Base-by-base conservation (phyloP, 2,329 filamentous ascomycete species). In the Pseudogymnoascus sp. region DNA sequence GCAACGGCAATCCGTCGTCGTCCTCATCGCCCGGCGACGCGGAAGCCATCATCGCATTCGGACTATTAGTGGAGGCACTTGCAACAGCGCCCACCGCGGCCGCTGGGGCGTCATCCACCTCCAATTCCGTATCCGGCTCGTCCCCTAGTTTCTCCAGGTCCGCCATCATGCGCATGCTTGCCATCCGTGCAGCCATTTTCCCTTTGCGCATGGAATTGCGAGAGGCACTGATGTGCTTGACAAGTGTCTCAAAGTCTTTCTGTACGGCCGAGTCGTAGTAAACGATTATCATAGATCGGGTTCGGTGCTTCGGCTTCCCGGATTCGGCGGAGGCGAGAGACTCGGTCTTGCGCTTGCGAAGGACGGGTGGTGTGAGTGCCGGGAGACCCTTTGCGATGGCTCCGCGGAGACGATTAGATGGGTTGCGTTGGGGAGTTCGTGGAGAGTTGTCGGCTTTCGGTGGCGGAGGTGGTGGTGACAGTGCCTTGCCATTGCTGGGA, bases 251-350 rank as follows among this genome's bases (percentile, higher is more conserved):
- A 66, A 97, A 91, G 39, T 87, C 85, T 59, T 85, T 85, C 72
- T 97, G 92, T 3, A 95, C 87, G 65, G 90, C 87, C 67, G 88
- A 90, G 72, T 97, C 92, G 72, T 97, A 97, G 74, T 91, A 92
- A n/a, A 97, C 89, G 40, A 94, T 87, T 55, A 93, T 87, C 80
- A 90, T 88, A 62, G 82, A 87, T 66, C 88, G 84, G 3, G 85
- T 86, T 61, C 89, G 85, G 72, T 88, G 88, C 65, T 72, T 72
- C 7, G 70, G 67, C 21, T 36, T 36, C 15, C 64, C n/a, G 1
- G 70, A 69, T 39, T 69, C 69, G 8, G 64, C 67, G 1, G 71
- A 72, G 3, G 68, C 69, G 25, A 72, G 61, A 29, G 71, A 72
- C 25, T 68, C 71, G 2, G 71, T 72, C 59, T 72, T 73, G 25